Evolutionary conservation across 2,329 filamentous ascomycete genomes (phyloP), one percentile per base, ranked within the genome.

Genomic region (Arachnomyces sp.): DNA sequence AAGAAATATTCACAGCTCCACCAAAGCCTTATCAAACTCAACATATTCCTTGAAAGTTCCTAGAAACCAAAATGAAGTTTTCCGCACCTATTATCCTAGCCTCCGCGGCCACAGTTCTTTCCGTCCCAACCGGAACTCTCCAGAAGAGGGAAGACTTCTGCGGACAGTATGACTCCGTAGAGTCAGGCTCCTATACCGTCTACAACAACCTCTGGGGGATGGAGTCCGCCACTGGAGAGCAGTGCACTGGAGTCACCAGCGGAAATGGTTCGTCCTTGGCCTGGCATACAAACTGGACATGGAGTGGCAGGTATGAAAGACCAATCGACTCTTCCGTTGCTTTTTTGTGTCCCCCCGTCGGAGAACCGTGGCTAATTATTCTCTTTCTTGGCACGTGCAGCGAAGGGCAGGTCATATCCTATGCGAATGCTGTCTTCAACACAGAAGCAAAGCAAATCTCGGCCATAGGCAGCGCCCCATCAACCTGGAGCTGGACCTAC

Each of bases 151-250:
- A 7, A 9, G 34, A 36, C 34, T 55, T 54, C 50, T 72, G 68
- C 43, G 67, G 58, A 12, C 55, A 65, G 44, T 72, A 54, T 45
- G 67, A 53, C 31, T 58, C 61, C 3, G 40, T 57, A 11, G 49
- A 52, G 1, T 62, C 60, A 0, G 65, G 63, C 28, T 58, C 55
- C 32, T 75, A 69, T 54, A 73, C 62, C 34, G 49, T 75, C 40
- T 75, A 73, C 59, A 71, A 75, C 52, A 68, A 75, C 57, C 69
- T 73, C 47, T 75, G 72, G 72, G 70, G 70, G 17, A 38, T 59
- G 32, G 51, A 44, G 9, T 42, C 60, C 16, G 64, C 61, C 13
- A 44, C 49, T 16, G 68, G 68, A 40, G 57, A 47, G 30, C 68
- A 72, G 52, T 71, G 68, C 56, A 67, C 66, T 3, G 62, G 59